A percentile compares a stretch with the other conserved stretches of the same genome.
These are phyloP conservation scores for Schizopora paradoxa DNA, from an alignment of 1,284 basidiomycete species.

Conservation along the genomic window DNA sequence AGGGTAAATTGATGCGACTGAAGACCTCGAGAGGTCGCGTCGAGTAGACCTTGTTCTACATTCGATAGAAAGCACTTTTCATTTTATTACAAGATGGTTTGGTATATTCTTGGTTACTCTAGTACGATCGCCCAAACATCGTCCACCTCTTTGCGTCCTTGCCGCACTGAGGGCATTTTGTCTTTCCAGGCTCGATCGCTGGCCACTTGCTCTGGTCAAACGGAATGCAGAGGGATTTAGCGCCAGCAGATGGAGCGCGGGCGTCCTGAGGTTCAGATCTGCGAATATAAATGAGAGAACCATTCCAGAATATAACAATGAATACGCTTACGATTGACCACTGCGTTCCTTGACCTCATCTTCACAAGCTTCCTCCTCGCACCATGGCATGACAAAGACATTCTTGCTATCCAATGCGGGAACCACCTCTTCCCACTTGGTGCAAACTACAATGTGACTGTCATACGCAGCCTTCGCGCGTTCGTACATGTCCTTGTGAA, in stretches of 20 bases:
- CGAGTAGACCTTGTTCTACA: no score
- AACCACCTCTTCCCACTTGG: conserved; percentile 89
- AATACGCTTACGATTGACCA: conserved; percentile 67
- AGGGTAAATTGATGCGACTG: no score
- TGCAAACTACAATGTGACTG: conserved; percentile 69
- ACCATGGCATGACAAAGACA: conserved; percentile 93
- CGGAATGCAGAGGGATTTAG: conserved; percentile 96
- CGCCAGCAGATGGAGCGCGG: conserved; percentile 95
- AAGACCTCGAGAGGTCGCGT: no score
- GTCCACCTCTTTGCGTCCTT: conserved; percentile 89
- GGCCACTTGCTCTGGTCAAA: conserved; percentile 87
- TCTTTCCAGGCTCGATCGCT: conserved; percentile 71
- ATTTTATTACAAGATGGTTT: no score
- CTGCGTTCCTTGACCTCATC: conserved; percentile 97
- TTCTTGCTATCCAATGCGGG: conserved; percentile 87
- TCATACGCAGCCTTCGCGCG: conserved; percentile 77
- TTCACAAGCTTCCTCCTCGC: conserved; percentile 90
- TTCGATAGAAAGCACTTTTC: no score
- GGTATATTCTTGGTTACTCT: conserved; percentile 22
- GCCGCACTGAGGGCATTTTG: conserved; percentile 83
- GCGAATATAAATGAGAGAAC: conserved; percentile 19
- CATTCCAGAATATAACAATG: conserved; percentile 11
- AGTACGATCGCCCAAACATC: conserved; percentile 84
- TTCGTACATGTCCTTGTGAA: conserved; percentile 87
- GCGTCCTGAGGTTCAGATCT: conserved; percentile 86